Base-by-base conservation (phyloP, 225 moss, liverwort and hornwort genomes). In the Ulota crispa region DNA sequence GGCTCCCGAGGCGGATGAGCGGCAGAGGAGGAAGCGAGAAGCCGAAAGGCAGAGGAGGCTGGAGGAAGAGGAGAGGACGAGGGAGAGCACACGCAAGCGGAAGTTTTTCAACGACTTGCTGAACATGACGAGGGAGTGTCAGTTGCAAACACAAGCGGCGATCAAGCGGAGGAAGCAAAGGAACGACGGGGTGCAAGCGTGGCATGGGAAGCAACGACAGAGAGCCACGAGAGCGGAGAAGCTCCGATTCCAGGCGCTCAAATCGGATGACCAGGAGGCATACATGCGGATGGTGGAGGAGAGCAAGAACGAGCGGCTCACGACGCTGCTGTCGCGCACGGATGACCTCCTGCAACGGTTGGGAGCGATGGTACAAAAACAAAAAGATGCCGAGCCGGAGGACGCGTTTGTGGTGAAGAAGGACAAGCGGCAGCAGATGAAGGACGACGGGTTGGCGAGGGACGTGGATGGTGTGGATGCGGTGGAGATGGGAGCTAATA, bases 281-380 rank as follows among this genome's bases (percentile, higher is more conserved):
- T 99, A 99, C 85, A 94, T 99, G 94, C 88, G 92, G 21, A 92
- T 99, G 99, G 99, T 99, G 52, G 99, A 96, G 81, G 99, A 99
- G 83, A 99, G 99, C 83, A 99, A 99, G 59, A 99, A 99, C 83
- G 99, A 99, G 80, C 93, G 99, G 15, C 81, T 99, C 9, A 99
- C 99, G 55, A 99, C 96, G 42, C 92, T 99, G 24, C 78, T 99
- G 68, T 96, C 99, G 3, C 93, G 94, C 32, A 99, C 99, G 18
- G 99, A 99, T 72, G 99, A 99, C 63, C 93, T 99, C 24, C 89
- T 99, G 9, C 99, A 99, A 71, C 91, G 94, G 11, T 81, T 99
- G 62, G 99, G 99, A 32, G 99, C 99, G 30, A 99, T 99, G 99
- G 99, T 99, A 42, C 99, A 96, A 77, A 96, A 90, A 47, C 99